Base-by-base conservation (phyloP, 2,329 filamentous ascomycete genomes). In the Colletotrichum sp. region DNA sequence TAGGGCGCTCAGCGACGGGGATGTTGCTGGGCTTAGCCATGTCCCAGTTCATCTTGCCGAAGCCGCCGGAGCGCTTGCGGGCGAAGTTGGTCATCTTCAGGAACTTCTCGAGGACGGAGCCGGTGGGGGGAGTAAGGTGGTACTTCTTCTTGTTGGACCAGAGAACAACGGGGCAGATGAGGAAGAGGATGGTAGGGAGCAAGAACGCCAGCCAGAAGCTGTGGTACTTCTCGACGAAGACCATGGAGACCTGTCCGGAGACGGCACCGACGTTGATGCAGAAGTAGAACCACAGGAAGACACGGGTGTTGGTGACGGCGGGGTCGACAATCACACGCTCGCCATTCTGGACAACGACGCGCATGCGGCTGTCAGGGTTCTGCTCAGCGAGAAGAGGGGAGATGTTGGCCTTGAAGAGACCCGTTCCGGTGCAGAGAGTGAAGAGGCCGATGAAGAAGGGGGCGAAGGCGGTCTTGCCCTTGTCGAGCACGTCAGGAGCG, bases 391-490 rank as follows among this genome's bases (percentile, higher is more conserved):
- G 90, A 21, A 95, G 86, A 1, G 93, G 92, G 0, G 93, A 92
- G 59, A 96, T 94, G 81, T 96, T 96, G 78, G 93, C 91, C 87
- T 96, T 96, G 90, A 96, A 95, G 80, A 95, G 93, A 77, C 94
- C 94, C 2, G 94, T 95, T 59, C 94, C 94, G 34, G 95, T 83
- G 78, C 88, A 88, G 52, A 90, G 86, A 28, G 81, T 81, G 39
- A 89, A 80, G 36, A 89, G 85, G n/a, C 93, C 93, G 81, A 95
- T 90, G 81, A 95, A 89, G 80, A 95, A 94, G 68, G 90, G 92
- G 2, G 87, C 93, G 62, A 95, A 90, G 0, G 93, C 87, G 15
- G 88, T 86, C 18, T 92, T 88, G 44, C 86, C 85, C 77, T 90
- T 85, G 60, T 90, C 85, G 63, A 95, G 92, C 64, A 94, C 91